Conservation (phyloP, 352 stramenopile genomes). For the Aphanomyces stellatus region DNA sequence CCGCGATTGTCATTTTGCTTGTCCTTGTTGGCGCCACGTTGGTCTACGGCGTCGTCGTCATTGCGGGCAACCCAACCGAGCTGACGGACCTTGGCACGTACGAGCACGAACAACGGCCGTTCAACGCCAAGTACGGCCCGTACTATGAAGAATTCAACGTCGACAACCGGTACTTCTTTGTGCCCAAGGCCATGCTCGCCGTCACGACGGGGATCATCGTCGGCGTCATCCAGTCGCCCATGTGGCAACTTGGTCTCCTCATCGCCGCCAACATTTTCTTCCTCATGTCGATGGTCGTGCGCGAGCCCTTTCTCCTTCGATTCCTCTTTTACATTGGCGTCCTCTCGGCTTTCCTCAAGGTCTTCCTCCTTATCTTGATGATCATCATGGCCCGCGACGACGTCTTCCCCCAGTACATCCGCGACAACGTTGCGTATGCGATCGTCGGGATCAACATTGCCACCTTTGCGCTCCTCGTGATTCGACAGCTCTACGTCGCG, state of each 20-base stretch:
- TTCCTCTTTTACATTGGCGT: conserved; percentile 82
- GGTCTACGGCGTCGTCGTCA: conserved; percentile 56
- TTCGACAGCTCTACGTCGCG: conserved; percentile 71
- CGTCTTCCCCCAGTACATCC: conserved; percentile 66
- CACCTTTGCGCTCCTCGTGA: conserved; percentile 72
- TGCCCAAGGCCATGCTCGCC: conserved; percentile 62
- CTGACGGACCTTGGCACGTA: conserved; percentile 65
- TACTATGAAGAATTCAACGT: conserved; percentile 89
- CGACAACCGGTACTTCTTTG: conserved; percentile 84
- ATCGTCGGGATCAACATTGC: conserved; percentile 45
- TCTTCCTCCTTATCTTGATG: conserved; percentile 74
- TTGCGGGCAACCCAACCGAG: conserved; percentile 54
- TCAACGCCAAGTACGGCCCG: conserved; percentile 73
- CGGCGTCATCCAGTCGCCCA: conserved; percentile 54
- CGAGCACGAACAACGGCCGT: conserved; percentile 65
- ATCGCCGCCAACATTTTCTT: conserved; percentile 61
- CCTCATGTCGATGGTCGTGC: conserved; percentile 52
- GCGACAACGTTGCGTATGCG: conserved; percentile 75
- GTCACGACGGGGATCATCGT: conserved; percentile 63
- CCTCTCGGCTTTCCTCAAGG: conserved; percentile 68
- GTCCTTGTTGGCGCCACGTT: conserved; percentile 39
- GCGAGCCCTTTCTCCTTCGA: conserved; percentile 65
- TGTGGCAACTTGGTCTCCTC: conserved; percentile 64
- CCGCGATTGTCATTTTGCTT: conserved; percentile 31
- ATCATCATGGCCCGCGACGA: conserved; percentile 68